Evolutionary conservation across 805 yeast genomes (phyloP).

Genomic region (Yarrowia deformans): DNA sequence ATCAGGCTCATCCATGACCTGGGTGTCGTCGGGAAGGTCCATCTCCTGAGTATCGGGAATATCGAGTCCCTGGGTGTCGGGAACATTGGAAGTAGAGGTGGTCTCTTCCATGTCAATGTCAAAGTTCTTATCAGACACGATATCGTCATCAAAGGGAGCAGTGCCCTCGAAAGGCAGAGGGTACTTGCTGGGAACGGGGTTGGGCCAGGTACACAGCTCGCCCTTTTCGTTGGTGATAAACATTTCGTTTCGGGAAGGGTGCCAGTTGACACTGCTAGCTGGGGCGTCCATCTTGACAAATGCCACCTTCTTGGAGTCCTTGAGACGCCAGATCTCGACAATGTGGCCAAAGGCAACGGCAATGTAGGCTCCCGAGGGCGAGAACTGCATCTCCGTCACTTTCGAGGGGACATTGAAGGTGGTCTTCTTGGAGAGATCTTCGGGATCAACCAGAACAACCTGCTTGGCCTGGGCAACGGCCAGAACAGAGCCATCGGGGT

Average conservation of each 20-base stretch:
- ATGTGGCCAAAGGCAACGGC: constrained; percentile 64
- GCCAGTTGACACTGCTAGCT: constrained; percentile 50
- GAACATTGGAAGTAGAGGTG: neutral
- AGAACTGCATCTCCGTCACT: constrained; percentile 61
- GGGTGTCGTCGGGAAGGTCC: neutral
- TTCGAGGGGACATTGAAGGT: constrained; percentile 38
- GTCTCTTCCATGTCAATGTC: constrained; percentile 12
- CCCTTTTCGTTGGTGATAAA: constrained; percentile 50
- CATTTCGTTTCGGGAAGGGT: constrained; percentile 49
- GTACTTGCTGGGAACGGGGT: constrained; percentile 42
- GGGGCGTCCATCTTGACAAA: neutral
- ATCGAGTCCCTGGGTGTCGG: constrained; percentile 7
- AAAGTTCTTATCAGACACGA: constrained; percentile 7
- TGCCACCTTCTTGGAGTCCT: constrained; percentile 53
- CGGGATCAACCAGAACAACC: constrained; percentile 44
- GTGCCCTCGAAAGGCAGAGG: constrained; percentile 7
- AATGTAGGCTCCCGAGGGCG: constrained; percentile 65
- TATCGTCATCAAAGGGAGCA: neutral
- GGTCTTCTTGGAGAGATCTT: neutral
- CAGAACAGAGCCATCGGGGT: constrained; percentile 69
- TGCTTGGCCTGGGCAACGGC: constrained; percentile 62
- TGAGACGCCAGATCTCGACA: constrained; percentile 60
- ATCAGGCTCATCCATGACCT: neutral
- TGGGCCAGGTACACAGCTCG: constrained; percentile 45
- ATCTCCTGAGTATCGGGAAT: constrained; percentile 4